Evolutionary conservation across 2,329 filamentous ascomycete species (phyloP).

Genomic region (Aspergillus spinulosporus): DNA sequence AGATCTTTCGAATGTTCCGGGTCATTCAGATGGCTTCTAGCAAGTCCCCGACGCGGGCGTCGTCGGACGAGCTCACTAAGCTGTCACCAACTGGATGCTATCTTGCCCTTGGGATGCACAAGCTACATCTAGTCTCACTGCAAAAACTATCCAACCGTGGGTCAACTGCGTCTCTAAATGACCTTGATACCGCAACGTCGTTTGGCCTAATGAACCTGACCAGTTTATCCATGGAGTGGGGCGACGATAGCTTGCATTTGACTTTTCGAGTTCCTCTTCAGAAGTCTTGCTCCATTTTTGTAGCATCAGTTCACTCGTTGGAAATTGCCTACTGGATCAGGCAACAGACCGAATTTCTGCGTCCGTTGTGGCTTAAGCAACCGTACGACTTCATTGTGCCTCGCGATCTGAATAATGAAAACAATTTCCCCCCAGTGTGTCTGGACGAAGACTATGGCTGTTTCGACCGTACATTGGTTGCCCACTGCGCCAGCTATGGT

Average conservation of each 20-base stretch:
- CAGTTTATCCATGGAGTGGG: constrained; percentile 58
- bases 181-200: constrained; percentile 54
- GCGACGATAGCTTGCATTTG: constrained; percentile 67
- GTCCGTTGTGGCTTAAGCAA: constrained; percentile 65
- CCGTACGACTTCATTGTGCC: constrained; percentile 65
- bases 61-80: constrained; percentile 67
- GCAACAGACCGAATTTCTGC: constrained; percentile 61
- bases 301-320: constrained; percentile 64
- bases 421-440: constrained; percentile 48
- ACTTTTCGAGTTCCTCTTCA: constrained; percentile 62
- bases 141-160: constrained; percentile 58
- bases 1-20: constrained; percentile 67
- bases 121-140: constrained; percentile 67
- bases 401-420: constrained; percentile 53
- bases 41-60: constrained; percentile 58
- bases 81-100: constrained; percentile 66
- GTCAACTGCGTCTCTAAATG: constrained; percentile 55
- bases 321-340: constrained; percentile 65
- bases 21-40: constrained; percentile 63
- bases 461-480: constrained; percentile 67
- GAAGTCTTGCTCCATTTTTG: constrained; percentile 55
- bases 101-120: constrained; percentile 68
- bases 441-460: constrained; percentile 61
- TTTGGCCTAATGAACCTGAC: constrained; percentile 65
- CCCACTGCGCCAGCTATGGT: constrained; percentile 69